These are phyloP conservation scores for Vigna radiata DNA, from an alignment of 306 rosid genomes.

Conservation along the genomic window DNA sequence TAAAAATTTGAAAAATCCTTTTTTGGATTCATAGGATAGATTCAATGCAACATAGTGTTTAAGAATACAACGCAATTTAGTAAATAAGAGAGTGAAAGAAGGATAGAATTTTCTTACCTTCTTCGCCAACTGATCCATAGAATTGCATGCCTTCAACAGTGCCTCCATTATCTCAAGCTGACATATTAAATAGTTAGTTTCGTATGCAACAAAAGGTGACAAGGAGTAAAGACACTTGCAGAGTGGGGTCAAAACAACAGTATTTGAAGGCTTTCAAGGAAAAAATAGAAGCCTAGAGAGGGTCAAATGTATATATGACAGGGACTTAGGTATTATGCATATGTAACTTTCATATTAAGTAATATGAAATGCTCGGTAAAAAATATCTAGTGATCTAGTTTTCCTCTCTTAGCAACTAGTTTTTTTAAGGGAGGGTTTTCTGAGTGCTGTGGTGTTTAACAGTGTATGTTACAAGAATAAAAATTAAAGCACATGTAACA, in stretches of 20 bases:
- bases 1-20: background rate
- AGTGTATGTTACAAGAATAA: background rate
- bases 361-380: background rate
- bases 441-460: background rate
- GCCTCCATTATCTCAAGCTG: slow-evolving; percentile 74
- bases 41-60: slow-evolving; percentile 17
- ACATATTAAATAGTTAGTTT: slow-evolving; percentile 44
- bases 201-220: slow-evolving; percentile 17
- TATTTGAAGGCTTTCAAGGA: background rate
- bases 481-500: background rate
- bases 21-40: slow-evolving; percentile 21
- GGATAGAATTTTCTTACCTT: slow-evolving; percentile 55
- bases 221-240: background rate
- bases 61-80: slow-evolving; percentile 25
- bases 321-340: background rate
- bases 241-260: slow-evolving; percentile 30
- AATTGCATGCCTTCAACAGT: slow-evolving; percentile 73
- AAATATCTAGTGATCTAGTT: background rate
- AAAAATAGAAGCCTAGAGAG: background rate
- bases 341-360: background rate
- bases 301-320: background rate
- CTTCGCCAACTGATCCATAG: slow-evolving; percentile 59
- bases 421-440: background rate
- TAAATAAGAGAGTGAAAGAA: slow-evolving; percentile 13
- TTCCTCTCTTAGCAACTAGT: background rate